Evolutionary conservation across 768 basidiomycete species (phyloP).

Genomic region (Termitomyces bulborhizus): DNA sequence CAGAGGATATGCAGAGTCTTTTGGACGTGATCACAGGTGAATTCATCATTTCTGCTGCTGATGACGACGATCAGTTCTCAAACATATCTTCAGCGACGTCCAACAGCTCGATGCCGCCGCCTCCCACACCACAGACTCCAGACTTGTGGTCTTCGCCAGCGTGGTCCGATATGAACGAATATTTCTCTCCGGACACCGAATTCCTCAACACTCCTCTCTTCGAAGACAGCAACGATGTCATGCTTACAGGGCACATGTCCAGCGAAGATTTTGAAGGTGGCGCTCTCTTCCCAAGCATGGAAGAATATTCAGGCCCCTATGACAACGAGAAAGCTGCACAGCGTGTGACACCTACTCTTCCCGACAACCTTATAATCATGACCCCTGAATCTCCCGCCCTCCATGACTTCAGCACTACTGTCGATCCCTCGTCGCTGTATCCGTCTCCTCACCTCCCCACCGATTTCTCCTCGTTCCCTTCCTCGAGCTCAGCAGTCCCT

Average conservation of each 20-base stretch:
- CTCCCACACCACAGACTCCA: slow-evolving; percentile 14
- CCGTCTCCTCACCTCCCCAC: slow-evolving; percentile 23
- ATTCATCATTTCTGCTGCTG: slow-evolving; percentile 13
- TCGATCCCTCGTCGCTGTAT: slow-evolving; percentile 25
- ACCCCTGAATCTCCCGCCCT: slow-evolving; percentile 48
- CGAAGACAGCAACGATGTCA: slow-evolving; percentile 11
- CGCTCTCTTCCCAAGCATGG: slow-evolving; percentile 8
- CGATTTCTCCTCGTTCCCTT: slow-evolving; percentile 5
- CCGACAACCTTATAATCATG: slow-evolving; percentile 33
- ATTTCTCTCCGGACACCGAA: slow-evolving; percentile 13
- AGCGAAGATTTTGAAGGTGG: not conserved
- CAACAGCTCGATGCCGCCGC: not conserved
- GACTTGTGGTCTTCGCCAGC: slow-evolving; percentile 14
- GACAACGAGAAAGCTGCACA: slow-evolving; percentile 8
- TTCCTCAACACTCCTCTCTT: slow-evolving; percentile 26
- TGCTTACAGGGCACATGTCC: slow-evolving; percentile 10
- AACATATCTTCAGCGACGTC: slow-evolving; percentile 2
- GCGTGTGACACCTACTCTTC: not conserved
- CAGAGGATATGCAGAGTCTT: slow-evolving; percentile 16
- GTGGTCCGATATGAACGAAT: slow-evolving; percentile 26
- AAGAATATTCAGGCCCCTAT: slow-evolving; percentile 8
- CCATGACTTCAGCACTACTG: slow-evolving; percentile 23
- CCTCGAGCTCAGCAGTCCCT: not conserved
- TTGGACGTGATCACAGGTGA: slow-evolving; percentile 12
- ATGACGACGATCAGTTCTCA: not conserved